A percentile compares a stretch with the other conserved stretches of the same genome.
Conservation (phyloP, 108 stramenopile genomes). For the Asterionellopsis glacialis region DNA sequence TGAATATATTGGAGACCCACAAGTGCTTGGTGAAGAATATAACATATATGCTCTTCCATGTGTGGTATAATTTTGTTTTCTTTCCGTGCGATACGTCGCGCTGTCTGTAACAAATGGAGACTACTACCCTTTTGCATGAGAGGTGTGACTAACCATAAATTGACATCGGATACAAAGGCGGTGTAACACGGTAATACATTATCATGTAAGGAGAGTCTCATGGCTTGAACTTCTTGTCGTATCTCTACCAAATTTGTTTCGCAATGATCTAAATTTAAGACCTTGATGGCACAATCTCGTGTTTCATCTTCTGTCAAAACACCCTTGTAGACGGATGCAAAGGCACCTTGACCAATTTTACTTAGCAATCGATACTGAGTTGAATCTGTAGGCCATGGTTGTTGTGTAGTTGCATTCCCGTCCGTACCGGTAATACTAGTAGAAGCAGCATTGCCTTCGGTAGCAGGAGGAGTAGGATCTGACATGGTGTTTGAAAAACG, state of each 20-base stretch:
- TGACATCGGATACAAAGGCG: slow-evolving; percentile 82
- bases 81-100: slow-evolving; percentile 29
- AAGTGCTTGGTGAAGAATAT: slow-evolving; percentile 87
- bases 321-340: slow-evolving; percentile 85
- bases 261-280: slow-evolving; percentile 93
- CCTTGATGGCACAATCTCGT: slow-evolving; percentile 79
- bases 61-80: slow-evolving; percentile 1
- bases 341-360: slow-evolving; percentile 92
- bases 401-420: not conserved
- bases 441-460: too few species aligned
- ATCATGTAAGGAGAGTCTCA: slow-evolving; percentile 88
- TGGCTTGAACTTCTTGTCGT: slow-evolving; percentile 90
- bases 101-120: slow-evolving; percentile 66
- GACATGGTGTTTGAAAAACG: too few species aligned
- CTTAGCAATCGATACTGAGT: slow-evolving; percentile 49
- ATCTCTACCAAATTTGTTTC: slow-evolving; percentile 81
- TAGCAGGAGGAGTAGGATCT: too few species aligned
- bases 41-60: slow-evolving; percentile 75
- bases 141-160: slow-evolving; percentile 93
- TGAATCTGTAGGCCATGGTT: slow-evolving; percentile 61
- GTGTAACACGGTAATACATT: slow-evolving; percentile 87
- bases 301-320: not conserved
- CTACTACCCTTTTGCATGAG: slow-evolving; percentile 92
- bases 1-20: slow-evolving; percentile 93
- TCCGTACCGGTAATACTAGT: too few species aligned